Base-by-base conservation (phyloP, 148 eudicot species). In the Agrostemma githago region DNA sequence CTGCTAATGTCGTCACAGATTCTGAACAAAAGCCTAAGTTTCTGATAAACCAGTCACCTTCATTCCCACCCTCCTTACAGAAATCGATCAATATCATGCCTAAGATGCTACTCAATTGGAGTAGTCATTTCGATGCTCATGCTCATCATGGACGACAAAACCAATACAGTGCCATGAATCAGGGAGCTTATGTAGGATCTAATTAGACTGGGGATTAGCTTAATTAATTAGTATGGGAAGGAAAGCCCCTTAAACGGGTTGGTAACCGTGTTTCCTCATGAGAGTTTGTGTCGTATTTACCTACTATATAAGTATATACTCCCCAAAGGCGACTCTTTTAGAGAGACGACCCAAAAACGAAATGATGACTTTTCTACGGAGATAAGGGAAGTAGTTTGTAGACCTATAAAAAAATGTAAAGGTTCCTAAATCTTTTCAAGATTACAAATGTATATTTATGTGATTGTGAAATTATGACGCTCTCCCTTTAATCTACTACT, bases 31-130 rank as follows among this genome's bases (percentile, higher is more conserved):
- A 81, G 70, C 74, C 77, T 2, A 68, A 76, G 15, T 37, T 62
- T 40, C 64, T 72, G 48, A 19, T 75, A n/a, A 70, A 84, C 65
- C 77, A 77, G 43, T 74, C 78, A 2, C 40, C 17, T 65, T 61
- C 82, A 62, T 66, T 77, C n/a, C 54, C 74, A 53, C n/a, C n/a
- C n/a, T 68, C 75, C n/a, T 68, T 79, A 16, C 80, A 41, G 21
- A 83, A 78, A 41, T 80, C 64, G 51, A 40, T 67, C 43, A 79
- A 71, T 39, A 39, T 81, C 56, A 66, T 82, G 51, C 81, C 83
- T 48, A 81, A 81, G 85, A 73, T 85, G 80, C 48, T 80, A 51
- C 78, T 81, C 8, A 84, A 85, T 64, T 85, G 88, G 88, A 81
- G 70, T n/a, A 79, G 73, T n/a, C n/a, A n/a, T 64, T 59, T 78